A percentile compares a stretch with the other conserved stretches of the same genome.
phyloP scores from a whole-genome alignment of 2,329 filamentous ascomycete species.

The Ceratocystis colombiana region DNA sequence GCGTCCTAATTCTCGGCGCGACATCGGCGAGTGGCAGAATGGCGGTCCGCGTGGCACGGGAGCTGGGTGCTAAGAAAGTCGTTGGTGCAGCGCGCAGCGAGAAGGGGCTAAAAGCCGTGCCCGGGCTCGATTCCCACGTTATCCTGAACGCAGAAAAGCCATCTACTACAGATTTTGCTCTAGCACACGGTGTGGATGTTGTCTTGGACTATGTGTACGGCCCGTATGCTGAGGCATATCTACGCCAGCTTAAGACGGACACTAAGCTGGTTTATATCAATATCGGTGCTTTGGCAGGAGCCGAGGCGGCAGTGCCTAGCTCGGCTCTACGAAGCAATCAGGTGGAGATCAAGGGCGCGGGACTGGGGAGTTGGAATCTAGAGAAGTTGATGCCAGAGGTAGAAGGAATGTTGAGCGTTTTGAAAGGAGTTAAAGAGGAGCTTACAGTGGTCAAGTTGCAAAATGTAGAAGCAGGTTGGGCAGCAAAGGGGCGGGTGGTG shows the following conservation, averaged over 20 bases:
- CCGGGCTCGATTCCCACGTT: conserved; percentile 29
- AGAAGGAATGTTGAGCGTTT: conserved; percentile 29
- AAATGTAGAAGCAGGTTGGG: conserved; percentile 30
- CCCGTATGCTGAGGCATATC: conserved; percentile 34
- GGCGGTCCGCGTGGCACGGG: conserved; percentile 40
- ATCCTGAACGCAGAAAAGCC: not conserved
- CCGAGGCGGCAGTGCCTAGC: conserved; percentile 35
- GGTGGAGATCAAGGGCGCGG: conserved; percentile 40
- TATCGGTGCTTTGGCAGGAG: conserved; percentile 39
- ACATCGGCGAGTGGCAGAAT: conserved; percentile 44
- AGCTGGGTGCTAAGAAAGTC: conserved; percentile 41
- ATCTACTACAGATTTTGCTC: not conserved
- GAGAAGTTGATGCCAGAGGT: conserved; percentile 29
- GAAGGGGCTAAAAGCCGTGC: not conserved
- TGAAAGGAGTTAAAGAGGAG: conserved; percentile 28
- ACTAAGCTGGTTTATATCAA: conserved; percentile 45
- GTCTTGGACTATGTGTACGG: conserved; percentile 51
- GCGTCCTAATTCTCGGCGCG: conserved; percentile 43
- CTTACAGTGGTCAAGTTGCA: conserved; percentile 28
- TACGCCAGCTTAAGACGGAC: conserved; percentile 35
- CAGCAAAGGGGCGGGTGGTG: conserved; percentile 30
- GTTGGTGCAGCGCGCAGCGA: conserved; percentile 41
- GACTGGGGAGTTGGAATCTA: conserved; percentile 37
- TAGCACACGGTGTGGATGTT: conserved; percentile 40
- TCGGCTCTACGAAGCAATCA: conserved; percentile 40